Evolutionary conservation across 106 monocot species (phyloP), one percentile per base, ranked within the genome.

Genomic region (Dendrobium catenatum): DNA sequence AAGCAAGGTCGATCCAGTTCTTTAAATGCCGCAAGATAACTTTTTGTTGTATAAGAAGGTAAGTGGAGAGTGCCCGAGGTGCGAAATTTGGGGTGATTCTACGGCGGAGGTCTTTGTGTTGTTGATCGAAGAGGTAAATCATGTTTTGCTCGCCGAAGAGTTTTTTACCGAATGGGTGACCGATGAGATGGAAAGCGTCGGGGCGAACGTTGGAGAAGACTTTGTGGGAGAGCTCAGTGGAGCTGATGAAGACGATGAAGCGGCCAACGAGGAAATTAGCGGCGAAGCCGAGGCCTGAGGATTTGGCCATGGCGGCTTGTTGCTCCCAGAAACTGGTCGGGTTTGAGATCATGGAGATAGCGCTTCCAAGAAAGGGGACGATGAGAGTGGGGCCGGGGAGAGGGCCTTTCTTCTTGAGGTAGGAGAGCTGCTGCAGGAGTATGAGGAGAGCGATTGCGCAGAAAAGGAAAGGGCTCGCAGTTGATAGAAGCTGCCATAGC

Each of bases 61-160:
- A 98, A 77, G 92, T 86, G 83, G 94, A 83, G 26, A 94, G 88
- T 11, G 97, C 92, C 5, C 83, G 77, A 7, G 88, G 87, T 64
- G 97, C 87, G 91, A 98, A 98, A 78, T 98, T 94, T 75, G 94
- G 94, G 31, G 84, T 90, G 82, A 98, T 91, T 42, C 92, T 82
- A 51, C 94, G 94, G 55, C 92, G 94, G 55, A 92, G 90, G 75
- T 92, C 89, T 81, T 94, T 97, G 86, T 97, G 97, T 31, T 80
- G 76, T 78, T 90, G 85, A 74, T 86, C 94, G 78, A 97, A 94
- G 92, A 97, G 91, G 88, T 97, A 97, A 82, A 97, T 97, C 76
- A 97, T 86, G 84, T 94, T 97, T 88, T 94, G 97, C 6, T 97
- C 94, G 49, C 97, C 97, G 82, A 97, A 97, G 74, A 97, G 92